These are phyloP conservation scores for Vitis hybrid DNA, from an alignment of 177 flowering plant genomes.

Conservation along the genomic window DNA sequence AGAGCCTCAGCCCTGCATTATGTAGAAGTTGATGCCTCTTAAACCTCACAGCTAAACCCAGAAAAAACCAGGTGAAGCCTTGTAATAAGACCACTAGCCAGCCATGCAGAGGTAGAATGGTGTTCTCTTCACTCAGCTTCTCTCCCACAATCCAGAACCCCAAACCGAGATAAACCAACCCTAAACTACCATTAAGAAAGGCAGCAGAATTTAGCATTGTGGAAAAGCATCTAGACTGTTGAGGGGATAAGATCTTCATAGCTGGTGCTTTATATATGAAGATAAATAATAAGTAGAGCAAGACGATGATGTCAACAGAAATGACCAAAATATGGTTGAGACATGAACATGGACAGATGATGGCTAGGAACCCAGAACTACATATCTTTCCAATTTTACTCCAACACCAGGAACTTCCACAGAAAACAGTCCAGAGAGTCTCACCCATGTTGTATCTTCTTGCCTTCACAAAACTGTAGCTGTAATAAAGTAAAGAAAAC, in stretches of 20 bases:
- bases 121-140: conserved; percentile 7
- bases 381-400: conserved; percentile 4
- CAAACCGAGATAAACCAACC: conserved; percentile 31
- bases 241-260: neutral
- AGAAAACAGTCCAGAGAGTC: conserved; percentile 12
- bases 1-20: conserved; percentile 18
- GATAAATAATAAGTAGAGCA: conserved; percentile 1
- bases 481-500: neutral
- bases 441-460: too few species aligned
- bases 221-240: conserved; percentile 5
- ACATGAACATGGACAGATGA: conserved; percentile 19
- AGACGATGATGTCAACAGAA: conserved; percentile 18
- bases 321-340: conserved; percentile 22
- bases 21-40: conserved; percentile 12
- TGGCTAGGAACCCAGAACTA: conserved; percentile 3
- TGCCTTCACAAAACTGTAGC: neutral
- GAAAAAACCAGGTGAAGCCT: conserved; percentile 46
- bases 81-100: conserved; percentile 44
- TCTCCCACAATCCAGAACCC: conserved; percentile 35
- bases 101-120: conserved; percentile 32
- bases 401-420: conserved; percentile 14
- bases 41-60: conserved; percentile 26
- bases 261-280: conserved; percentile 4
- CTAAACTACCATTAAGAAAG: conserved; percentile 30
- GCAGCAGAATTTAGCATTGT: conserved; percentile 22